These are phyloP conservation scores for Kluyveromyces lactis DNA, from an alignment of 805 yeast species.

Conservation along the genomic window DNA sequence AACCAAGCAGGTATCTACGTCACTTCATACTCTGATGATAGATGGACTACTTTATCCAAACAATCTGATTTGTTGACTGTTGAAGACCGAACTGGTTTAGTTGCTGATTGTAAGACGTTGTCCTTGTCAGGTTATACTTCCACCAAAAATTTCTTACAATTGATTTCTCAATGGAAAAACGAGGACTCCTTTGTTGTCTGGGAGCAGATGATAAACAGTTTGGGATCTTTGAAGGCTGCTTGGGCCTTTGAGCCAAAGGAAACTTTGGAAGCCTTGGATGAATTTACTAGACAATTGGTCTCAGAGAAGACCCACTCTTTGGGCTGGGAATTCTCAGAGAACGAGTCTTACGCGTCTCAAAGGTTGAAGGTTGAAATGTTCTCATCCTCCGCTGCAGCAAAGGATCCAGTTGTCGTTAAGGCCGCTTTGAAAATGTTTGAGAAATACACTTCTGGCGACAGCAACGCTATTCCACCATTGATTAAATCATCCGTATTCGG, in stretches of 20 bases:
- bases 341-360: conserved; percentile 52
- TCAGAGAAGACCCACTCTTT: conserved; percentile 42
- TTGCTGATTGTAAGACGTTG: conserved; percentile 70
- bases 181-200: conserved; percentile 62
- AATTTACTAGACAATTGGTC: conserved; percentile 48
- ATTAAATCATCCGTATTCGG: conserved; percentile 57
- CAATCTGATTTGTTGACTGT: conserved; percentile 52
- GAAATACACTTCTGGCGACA: conserved; percentile 52
- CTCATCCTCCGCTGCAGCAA: conserved; percentile 48
- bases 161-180: conserved; percentile 51
- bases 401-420: conserved; percentile 38
- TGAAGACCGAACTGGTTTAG: conserved; percentile 71
- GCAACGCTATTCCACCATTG: conserved; percentile 65
- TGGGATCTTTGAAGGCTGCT: conserved; percentile 42
- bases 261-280: conserved; percentile 40
- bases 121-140: conserved; percentile 64
- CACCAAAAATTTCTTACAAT: conserved; percentile 50
- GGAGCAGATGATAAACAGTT: conserved; percentile 47
- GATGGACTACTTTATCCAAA: conserved; percentile 61
- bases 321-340: conserved; percentile 56
- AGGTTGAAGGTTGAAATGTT: conserved; percentile 61
- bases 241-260: conserved; percentile 47
- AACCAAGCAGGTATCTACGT: conserved; percentile 71
- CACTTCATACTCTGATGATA: conserved; percentile 58
- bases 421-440: conserved; percentile 44